These are phyloP conservation scores for Fusarium protoensiforme DNA, from an alignment of 2,329 filamentous ascomycete genomes.

Conservation along the genomic window DNA sequence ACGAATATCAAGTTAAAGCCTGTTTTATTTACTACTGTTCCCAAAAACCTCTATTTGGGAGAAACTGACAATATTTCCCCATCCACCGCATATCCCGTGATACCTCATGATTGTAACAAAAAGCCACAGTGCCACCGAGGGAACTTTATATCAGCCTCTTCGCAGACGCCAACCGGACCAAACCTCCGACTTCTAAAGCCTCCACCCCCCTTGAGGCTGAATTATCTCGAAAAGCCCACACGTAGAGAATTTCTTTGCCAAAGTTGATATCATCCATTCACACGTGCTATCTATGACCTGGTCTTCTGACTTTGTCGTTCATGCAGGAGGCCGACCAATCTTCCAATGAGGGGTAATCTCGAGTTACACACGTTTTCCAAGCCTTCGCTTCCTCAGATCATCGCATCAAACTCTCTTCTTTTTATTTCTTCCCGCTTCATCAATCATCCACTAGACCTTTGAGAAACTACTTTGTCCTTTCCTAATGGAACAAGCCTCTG, in stretches of 20 bases:
- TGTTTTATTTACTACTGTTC: background rate
- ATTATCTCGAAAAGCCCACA: background rate
- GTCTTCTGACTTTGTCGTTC: background rate
- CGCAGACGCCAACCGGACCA: background rate
- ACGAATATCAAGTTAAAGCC: background rate
- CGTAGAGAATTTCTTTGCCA: background rate
- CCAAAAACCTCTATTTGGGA: background rate
- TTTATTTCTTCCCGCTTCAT: too few species aligned
- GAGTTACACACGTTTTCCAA: background rate
- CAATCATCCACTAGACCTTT: background rate
- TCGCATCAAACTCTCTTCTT: background rate
- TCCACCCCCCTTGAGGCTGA: background rate
- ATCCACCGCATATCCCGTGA: background rate
- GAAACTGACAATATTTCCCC: background rate
- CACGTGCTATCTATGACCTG: background rate
- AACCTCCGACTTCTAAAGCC: background rate
- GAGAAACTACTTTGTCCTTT: background rate
- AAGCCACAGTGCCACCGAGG: background rate
- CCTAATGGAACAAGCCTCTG: conserved; percentile 12
- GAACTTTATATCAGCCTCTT: background rate
- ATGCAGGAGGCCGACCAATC: conserved; percentile 24
- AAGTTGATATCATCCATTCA: background rate
- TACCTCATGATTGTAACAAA: background rate
- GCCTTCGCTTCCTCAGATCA: background rate
- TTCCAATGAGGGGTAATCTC: background rate